Conservation (phyloP, 495 filamentous ascomycete genomes). For the Clavariopsis aquatica region DNA sequence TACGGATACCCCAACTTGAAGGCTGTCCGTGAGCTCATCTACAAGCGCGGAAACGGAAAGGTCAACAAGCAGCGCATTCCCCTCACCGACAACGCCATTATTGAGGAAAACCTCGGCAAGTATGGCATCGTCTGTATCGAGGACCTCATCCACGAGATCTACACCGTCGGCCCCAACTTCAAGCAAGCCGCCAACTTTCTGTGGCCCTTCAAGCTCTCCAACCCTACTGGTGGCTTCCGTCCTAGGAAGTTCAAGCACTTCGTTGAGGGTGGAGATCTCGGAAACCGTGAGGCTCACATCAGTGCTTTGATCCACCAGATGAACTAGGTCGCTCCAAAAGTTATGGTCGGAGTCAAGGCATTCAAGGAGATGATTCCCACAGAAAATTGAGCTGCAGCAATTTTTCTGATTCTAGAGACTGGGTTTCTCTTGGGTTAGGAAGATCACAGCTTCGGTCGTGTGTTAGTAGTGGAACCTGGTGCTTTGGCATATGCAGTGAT, state of each 20-base stretch:
- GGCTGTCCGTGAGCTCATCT: slow-evolving; percentile 96
- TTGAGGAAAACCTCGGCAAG: slow-evolving; percentile 94
- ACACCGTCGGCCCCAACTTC: slow-evolving; percentile 79
- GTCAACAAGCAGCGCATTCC: slow-evolving; percentile 92
- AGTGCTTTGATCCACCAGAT: slow-evolving; percentile 94
- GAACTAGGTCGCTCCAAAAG: slow-evolving; percentile 67
- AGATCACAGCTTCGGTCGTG: neutral
- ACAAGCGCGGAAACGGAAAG: slow-evolving; percentile 56
- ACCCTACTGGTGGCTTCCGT: slow-evolving; percentile 94
- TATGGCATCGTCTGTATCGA: slow-evolving; percentile 99
- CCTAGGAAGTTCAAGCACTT: slow-evolving; percentile 98
- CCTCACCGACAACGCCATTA: slow-evolving; percentile 94
- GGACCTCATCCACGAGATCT: slow-evolving; percentile 99
- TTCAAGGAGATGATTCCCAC: neutral
- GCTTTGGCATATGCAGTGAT: neutral
- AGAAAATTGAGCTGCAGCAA: neutral
- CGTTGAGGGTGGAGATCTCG: slow-evolving; percentile 97
- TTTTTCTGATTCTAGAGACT: neutral
- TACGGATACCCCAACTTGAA: slow-evolving; percentile 99
- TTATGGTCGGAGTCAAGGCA: neutral
- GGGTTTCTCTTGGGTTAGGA: slow-evolving; percentile 2
- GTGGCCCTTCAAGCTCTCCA: slow-evolving; percentile 99
- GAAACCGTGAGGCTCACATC: slow-evolving; percentile 98
- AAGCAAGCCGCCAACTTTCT: slow-evolving; percentile 99
- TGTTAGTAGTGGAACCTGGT: neutral